These are phyloP conservation scores for Magnaporthiopsis poae DNA, from an alignment of 2,329 filamentous ascomycete genomes.

Conservation along the genomic window DNA sequence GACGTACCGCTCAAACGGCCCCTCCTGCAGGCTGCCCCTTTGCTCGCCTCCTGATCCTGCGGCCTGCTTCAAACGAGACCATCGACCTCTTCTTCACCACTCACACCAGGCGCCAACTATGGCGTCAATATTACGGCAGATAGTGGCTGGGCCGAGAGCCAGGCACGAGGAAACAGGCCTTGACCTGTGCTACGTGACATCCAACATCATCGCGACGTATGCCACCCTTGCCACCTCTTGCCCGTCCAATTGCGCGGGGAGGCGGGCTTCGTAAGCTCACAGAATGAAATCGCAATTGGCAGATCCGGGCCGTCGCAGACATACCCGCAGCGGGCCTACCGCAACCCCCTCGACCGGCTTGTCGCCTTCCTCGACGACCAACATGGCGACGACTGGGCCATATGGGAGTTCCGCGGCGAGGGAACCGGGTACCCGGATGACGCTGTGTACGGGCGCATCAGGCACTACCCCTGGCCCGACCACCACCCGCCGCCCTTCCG, in stretches of 20 bases:
- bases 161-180: constrained; percentile 79
- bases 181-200: constrained; percentile 91
- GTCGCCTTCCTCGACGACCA: constrained; percentile 80
- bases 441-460: constrained; percentile 73
- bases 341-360: constrained; percentile 80
- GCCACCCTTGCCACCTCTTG: not conserved
- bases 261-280: constrained; percentile 14
- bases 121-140: constrained; percentile 75
- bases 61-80: not conserved
- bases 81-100: not conserved
- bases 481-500: constrained; percentile 92
- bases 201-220: constrained; percentile 59
- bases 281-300: constrained; percentile 17
- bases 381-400: constrained; percentile 77
- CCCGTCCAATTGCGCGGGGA: not conserved
- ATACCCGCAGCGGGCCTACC: constrained; percentile 84
- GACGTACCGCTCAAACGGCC: too few relatives aligned
- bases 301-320: constrained; percentile 85
- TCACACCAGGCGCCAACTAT: constrained; percentile 24
- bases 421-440: constrained; percentile 90
- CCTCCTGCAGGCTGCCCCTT: not conserved
- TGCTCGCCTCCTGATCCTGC: not conserved
- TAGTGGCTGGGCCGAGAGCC: constrained; percentile 77
- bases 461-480: constrained; percentile 92
- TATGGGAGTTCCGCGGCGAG: constrained; percentile 96